phyloP scores from a whole-genome alignment of 2,329 filamentous ascomycete species.

The Calonectria honghensis region DNA sequence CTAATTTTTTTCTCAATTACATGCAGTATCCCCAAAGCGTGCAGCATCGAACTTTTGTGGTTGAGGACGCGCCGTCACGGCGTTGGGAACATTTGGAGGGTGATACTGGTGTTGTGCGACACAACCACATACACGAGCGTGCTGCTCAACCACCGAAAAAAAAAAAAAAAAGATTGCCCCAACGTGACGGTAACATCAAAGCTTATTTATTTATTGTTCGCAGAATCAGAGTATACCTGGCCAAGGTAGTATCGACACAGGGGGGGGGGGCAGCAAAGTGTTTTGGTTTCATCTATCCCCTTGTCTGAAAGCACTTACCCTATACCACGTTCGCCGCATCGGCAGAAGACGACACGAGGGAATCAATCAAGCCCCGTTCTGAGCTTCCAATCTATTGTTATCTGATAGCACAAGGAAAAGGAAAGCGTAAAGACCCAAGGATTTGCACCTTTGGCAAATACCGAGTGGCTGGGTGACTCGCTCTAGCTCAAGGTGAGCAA shows the following conservation, averaged over 20 bases:
- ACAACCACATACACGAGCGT: background rate
- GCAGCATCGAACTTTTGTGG: background rate
- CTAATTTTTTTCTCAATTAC: background rate
- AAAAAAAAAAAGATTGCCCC: background rate
- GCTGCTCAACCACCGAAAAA: background rate
- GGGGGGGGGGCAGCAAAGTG: background rate
- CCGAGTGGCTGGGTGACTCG: slow-evolving; percentile 3
- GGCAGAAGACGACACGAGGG: background rate
- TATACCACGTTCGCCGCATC: background rate
- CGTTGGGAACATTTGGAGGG: slow-evolving; percentile 1
- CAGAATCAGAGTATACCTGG: background rate
- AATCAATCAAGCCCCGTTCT: background rate
- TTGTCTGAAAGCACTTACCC: background rate
- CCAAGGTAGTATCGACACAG: background rate
- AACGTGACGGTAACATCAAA: background rate
- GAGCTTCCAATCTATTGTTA: background rate
- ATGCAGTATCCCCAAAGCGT: background rate
- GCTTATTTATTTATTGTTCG: background rate
- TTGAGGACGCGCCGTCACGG: background rate
- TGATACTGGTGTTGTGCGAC: slow-evolving; percentile 11
- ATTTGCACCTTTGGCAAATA: background rate
- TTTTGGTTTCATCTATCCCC: background rate
- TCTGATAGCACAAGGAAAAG: background rate
- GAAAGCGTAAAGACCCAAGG: no score
- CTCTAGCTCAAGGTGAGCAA: background rate